A percentile compares a stretch with the other conserved stretches of the same genome.
Conservation (phyloP, 148 eudicot species). For the Suaeda aralocaspica region DNA sequence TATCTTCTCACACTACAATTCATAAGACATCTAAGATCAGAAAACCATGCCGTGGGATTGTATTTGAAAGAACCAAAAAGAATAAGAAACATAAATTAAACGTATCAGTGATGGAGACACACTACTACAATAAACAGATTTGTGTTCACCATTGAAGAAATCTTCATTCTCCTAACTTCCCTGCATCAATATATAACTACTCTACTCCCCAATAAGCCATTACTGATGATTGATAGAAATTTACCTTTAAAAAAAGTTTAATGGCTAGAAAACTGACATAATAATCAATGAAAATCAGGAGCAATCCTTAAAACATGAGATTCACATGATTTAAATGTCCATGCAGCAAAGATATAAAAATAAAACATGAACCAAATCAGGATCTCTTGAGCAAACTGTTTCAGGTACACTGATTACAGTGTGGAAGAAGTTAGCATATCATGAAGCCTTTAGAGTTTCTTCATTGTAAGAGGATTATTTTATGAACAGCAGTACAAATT, state of each 20-base stretch:
- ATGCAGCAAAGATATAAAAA: no score
- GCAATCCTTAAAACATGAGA: no score
- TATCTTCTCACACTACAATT: constrained; percentile 78
- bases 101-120: constrained; percentile 5
- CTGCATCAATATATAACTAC: not conserved
- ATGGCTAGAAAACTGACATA: no score
- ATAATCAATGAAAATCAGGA: no score
- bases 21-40: constrained; percentile 1
- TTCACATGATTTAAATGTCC: no score
- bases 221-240: no score
- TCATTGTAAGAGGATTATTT: not conserved
- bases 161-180: not conserved
- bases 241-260: no score
- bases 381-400: no score
- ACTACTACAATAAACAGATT: not conserved
- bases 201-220: no score
- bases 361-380: no score
- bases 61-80: not conserved
- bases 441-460: not conserved
- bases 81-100: constrained; percentile 2
- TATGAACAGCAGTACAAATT: not conserved
- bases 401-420: no score
- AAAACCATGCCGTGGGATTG: not conserved
- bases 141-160: not conserved
- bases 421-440: no score